These are phyloP conservation scores for Penicillium arizonense DNA, from an alignment of 495 filamentous ascomycete genomes.

Conservation along the genomic window DNA sequence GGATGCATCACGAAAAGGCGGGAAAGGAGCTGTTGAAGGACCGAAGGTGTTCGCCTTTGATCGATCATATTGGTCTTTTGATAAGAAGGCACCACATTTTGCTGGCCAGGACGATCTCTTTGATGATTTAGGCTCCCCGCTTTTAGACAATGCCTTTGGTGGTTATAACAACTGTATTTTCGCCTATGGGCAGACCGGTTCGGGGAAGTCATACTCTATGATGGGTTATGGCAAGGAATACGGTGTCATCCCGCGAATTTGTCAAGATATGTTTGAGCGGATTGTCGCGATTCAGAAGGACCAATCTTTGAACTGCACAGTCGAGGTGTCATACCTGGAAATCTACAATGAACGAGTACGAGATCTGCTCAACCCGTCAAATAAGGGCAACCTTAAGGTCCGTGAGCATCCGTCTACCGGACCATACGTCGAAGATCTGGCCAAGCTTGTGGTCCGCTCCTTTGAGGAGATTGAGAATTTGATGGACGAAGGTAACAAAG, in stretches of 20 bases:
- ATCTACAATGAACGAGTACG: conserved; percentile 99
- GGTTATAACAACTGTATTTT: conserved; percentile 99
- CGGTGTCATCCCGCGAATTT: conserved; percentile 97
- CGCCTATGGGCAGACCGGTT: conserved; percentile 98
- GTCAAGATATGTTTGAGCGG: conserved; percentile 92
- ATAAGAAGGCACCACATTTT: conserved; percentile 74
- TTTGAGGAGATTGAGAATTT: conserved; percentile 95
- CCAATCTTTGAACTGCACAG: conserved; percentile 78
- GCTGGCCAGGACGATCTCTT: conserved; percentile 90
- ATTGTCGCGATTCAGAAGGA: conserved; percentile 75
- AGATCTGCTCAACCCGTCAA: conserved; percentile 93
- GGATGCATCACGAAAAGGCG: conserved; percentile 56
- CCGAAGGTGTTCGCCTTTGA: conserved; percentile 94
- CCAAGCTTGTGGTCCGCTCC: conserved; percentile 94
- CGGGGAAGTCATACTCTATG: conserved; percentile 99
- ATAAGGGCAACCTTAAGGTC: conserved; percentile 95
- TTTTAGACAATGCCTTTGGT: conserved; percentile 97
- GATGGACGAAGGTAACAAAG: conserved; percentile 99
- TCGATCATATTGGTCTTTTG: conserved; percentile 96
- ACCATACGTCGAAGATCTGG: conserved; percentile 96
- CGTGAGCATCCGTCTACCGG: conserved; percentile 97
- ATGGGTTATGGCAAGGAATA: conserved; percentile 98
- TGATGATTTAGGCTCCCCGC: conserved; percentile 79
- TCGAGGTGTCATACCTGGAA: conserved; percentile 98
- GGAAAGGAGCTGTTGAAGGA: conserved; percentile 66